These are phyloP conservation scores for Tricholoma matsutake DNA, from an alignment of 768 basidiomycete species.

Conservation along the genomic window DNA sequence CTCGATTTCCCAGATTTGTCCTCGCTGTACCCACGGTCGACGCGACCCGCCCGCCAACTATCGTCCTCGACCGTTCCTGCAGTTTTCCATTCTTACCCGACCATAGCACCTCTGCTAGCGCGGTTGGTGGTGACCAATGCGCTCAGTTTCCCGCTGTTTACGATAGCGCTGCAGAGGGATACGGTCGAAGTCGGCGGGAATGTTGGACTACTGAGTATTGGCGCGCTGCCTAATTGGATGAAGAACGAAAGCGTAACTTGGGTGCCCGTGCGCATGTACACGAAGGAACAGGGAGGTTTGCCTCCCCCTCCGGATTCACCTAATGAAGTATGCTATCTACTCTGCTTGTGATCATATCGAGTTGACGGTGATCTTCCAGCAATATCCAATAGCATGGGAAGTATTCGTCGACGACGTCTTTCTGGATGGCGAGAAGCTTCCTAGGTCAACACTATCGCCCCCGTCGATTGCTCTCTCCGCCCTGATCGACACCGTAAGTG, in stretches of 20 bases:
- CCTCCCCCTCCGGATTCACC: constrained; percentile 53
- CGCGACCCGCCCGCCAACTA: constrained; percentile 11
- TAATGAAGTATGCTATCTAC: constrained; percentile 47
- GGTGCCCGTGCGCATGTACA: constrained; percentile 60
- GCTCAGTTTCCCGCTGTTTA: constrained; percentile 46
- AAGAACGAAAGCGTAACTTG: constrained; percentile 53
- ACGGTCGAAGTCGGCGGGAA: constrained; percentile 68
- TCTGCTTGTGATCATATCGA: neutral
- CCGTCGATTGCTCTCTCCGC: constrained; percentile 55
- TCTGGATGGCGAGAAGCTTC: constrained; percentile 61
- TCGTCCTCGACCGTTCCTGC: constrained; percentile 20
- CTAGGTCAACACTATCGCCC: constrained; percentile 49
- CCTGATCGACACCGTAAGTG: constrained; percentile 65
- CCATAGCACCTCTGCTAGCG: constrained; percentile 43
- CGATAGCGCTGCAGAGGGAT: constrained; percentile 66
- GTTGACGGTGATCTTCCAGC: constrained; percentile 30
- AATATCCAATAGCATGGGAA: constrained; percentile 71
- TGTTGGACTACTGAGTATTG: constrained; percentile 61
- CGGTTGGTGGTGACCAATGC: constrained; percentile 39
- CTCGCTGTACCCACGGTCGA: neutral
- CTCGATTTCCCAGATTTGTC: neutral
- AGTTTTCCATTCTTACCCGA: constrained; percentile 40
- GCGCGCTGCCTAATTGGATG: constrained; percentile 55
- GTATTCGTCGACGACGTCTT: constrained; percentile 67
- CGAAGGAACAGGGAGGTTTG: constrained; percentile 48